These are phyloP conservation scores for Colletotrichum destructivum DNA, from an alignment of 2,329 filamentous ascomycete species.

Conservation along the genomic window DNA sequence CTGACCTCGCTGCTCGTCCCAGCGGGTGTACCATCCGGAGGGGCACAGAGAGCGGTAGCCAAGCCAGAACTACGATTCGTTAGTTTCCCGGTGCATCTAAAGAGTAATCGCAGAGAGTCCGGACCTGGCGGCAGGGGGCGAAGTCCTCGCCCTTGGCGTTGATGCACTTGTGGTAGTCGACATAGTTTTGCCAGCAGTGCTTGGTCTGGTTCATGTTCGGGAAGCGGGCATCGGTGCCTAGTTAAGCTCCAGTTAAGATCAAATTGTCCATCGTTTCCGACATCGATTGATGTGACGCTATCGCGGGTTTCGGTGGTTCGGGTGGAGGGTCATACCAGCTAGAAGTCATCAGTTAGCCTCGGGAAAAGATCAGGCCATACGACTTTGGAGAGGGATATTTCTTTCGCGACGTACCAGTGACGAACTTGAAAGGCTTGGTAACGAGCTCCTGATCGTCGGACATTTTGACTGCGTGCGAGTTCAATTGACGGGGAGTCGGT, in stretches of 20 bases:
- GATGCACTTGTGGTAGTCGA: constrained; percentile 99
- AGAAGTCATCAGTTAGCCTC: constrained; percentile 57
- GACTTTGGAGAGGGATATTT: constrained; percentile 53
- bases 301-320: constrained; percentile 41
- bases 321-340: constrained; percentile 60
- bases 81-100: constrained; percentile 41
- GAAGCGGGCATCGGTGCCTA: constrained; percentile 99
- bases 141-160: constrained; percentile 99
- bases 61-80: constrained; percentile 83
- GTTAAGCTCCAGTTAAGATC: constrained; percentile 30
- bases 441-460: constrained; percentile 85
- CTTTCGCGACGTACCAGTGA: constrained; percentile 82
- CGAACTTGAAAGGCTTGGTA: constrained; percentile 99
- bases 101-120: constrained; percentile 38
- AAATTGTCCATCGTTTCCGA: constrained; percentile 14
- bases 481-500: constrained; percentile 46
- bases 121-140: constrained; percentile 95
- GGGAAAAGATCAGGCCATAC: constrained; percentile 54
- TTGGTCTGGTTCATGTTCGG: constrained; percentile 99
- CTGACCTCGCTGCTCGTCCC: constrained; percentile 97
- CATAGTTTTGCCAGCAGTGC: constrained; percentile 99
- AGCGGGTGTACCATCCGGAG: constrained; percentile 91
- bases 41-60: constrained; percentile 98
- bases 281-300: constrained; percentile 50
- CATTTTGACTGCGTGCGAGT: constrained; percentile 77